A percentile compares a stretch with the other conserved stretches of the same genome.
Evolutionary conservation across 73 alveolate genomes (phyloP).

Genomic region (Paramecium biaurelia): DNA sequence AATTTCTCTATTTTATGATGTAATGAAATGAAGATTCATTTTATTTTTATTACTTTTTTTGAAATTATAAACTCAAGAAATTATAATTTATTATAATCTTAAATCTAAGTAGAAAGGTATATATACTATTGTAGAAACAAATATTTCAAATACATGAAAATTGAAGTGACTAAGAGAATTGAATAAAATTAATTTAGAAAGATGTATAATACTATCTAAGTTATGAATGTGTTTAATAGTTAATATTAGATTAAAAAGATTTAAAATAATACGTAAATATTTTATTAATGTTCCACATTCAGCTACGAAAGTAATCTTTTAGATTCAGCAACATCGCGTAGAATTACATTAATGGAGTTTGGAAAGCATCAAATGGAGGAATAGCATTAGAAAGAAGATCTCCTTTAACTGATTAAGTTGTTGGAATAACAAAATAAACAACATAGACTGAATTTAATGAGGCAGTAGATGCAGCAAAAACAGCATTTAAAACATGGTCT

Average conservation of each 20-base stretch:
- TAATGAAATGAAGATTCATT: neutral
- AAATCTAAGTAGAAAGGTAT: neutral
- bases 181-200: neutral
- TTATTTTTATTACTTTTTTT: neutral
- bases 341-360: conserved; percentile 74
- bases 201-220: neutral
- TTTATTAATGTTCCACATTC: neutral
- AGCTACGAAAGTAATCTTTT: neutral
- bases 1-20: neutral
- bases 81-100: neutral
- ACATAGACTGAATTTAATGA: conserved; percentile 77
- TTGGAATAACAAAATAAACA: conserved; percentile 76
- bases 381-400: conserved; percentile 68
- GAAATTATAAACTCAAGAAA: neutral
- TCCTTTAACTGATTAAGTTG: conserved; percentile 83
- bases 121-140: too few species aligned
- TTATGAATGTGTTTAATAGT: neutral
- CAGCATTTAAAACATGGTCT: conserved; percentile 87
- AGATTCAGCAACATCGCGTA: conserved; percentile 20
- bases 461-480: conserved; percentile 78
- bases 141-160: too few species aligned
- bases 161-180: neutral
- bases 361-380: conserved; percentile 75
- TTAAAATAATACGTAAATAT: conserved; percentile 19
- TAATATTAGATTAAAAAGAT: neutral